Base-by-base conservation (phyloP, 768 basidiomycete genomes). In the Zangia roseola region DNA sequence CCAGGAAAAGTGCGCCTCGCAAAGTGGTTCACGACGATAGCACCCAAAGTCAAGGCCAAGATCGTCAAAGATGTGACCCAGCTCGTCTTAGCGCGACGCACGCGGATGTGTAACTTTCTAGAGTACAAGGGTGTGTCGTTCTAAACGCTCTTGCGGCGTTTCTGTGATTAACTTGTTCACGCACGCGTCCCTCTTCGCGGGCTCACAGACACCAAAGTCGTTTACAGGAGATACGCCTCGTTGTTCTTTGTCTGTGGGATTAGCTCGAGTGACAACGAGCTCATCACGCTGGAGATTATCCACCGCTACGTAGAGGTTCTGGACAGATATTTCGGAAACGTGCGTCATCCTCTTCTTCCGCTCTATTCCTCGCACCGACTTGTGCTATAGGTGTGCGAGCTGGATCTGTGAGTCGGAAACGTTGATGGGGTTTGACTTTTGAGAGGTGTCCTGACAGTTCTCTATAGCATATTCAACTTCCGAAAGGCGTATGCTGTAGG, bases 1-100 rank as follows among this genome's bases (percentile, higher is more conserved):
- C 19, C 58, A 94, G 92, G 94, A 57, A 95, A 95, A 74, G 82
- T 97, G 43, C 83, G 95, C 45, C 81, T 97, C 31, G 84, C 93
- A 25, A 98, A 98, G 79, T 98, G 95, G 95, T 98, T 91, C 67
- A 78, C 82, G 17, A 90, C 95, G 1, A 76, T 94, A 69, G 74
- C 88, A 25, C 75, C 84, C 19, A 91, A 93, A 69, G 73, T 74
- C 30, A 94, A 92, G 69, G 78, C 80, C 46, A 95, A 94, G 79
- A 93, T 95, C 62, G 85, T 97, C 55, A 94, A 92, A 71, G 95
- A 98, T 63, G 88, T 97, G 25, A 94, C 93, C 2, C 91, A 94
- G 69, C 79, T 97, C 30, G 93, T 97, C 25, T 75, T 95, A 38
- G 89, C 86, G 43, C 80, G 95, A 43, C 78, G 89, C 50, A 90